Evolutionary conservation across 495 filamentous ascomycete genomes (phyloP), one percentile per base, ranked within the genome.

Genomic region (Neurospora intermedia): DNA sequence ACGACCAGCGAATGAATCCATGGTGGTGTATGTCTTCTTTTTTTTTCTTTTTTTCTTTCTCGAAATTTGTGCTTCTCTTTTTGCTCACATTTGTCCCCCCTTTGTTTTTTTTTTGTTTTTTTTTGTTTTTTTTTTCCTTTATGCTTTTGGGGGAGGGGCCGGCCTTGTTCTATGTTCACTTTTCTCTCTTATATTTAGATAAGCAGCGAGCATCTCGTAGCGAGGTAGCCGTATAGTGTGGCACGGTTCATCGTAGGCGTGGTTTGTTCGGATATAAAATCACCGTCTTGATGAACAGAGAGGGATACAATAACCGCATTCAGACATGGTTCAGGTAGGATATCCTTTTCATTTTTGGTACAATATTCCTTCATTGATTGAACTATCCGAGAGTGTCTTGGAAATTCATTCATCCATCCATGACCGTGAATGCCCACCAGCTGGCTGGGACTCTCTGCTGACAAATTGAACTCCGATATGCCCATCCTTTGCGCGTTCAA

Each of bases 1-100:
- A 84, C 81, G 79, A 85, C 71, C 70, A 75, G 76, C 70, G 76
- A 76, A 76, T 78, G 76, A 76, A 76, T 78, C 71, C 76, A 73
- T 69, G 76, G 76, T 74, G 76, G 75, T 78, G 76, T 75, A 78
- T 76, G 71, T 76, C 71, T 59, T 74, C 66, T 71, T 70, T 70
- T 13, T 54, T 8, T 2, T 3, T 6, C 9, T 46, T 1, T n/a
- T 1, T n/a, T n/a, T 2, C 7, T 27, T 2, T 27, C 27, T 27
- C n/a, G n/a, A n/a, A n/a, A 27, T 2, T 27, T 27, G 27, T 31
- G 2, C 18, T 46, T n/a, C 7, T 46, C 18, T 1, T 20, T 46
- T 20, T 39, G 39, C 39, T 39, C 9, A 20, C n/a, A 0, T 4
- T 20, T 2, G 6, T n/a, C 6, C 0, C n/a, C 3, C 8, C 7